Base-by-base conservation (phyloP, 169 alveolate species). In the Babesia ovata region DNA sequence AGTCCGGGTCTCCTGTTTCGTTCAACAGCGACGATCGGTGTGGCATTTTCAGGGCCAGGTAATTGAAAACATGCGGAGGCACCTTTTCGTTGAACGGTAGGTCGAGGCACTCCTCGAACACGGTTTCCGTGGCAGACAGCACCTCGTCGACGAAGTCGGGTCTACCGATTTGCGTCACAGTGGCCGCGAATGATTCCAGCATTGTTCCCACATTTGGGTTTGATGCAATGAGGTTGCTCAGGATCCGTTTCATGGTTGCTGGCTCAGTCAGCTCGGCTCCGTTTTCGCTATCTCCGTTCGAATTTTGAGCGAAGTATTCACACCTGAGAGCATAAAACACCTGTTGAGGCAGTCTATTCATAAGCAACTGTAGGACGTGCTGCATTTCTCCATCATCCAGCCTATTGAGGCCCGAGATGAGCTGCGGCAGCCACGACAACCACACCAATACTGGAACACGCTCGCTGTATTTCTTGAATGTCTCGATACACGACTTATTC, bases 371-470 rank as follows among this genome's bases (percentile, higher is more conserved):
- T 22, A 88, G 76, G 49, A 88, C 75, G 62, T 85, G 93, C 63
- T 66, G 76, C n/a, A 88, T 33, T 12, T 84, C 93, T 12, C 39
- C 75, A 28, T 73, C 82, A 44, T 86, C 91, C 42, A 52, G 48
- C 28, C 83, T 48, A 63, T 74, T 70, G 48, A 88, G 60, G 11
- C 79, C 79, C 28, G 88, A 75, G 45, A 88, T 86, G 44, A 88
- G 59, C 72, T 88, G 93, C 19, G 93, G 92, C 57, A 86, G 62
- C 93, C 93, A 88, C 54, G 79, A 63, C 54, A 86, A 76, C 93
- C 93, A 88, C 33, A 88, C 91, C 28, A 85, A 65, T 17, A 69
- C 70, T 58, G 91, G 93, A 17, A 88, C 71, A 39, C 63, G 53
- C 60, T 88, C 93, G 22, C 90, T 67, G 52, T 85, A 88, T 42